Conservation (phyloP, 2,329 filamentous ascomycete species). For the Diplodia intermedia region DNA sequence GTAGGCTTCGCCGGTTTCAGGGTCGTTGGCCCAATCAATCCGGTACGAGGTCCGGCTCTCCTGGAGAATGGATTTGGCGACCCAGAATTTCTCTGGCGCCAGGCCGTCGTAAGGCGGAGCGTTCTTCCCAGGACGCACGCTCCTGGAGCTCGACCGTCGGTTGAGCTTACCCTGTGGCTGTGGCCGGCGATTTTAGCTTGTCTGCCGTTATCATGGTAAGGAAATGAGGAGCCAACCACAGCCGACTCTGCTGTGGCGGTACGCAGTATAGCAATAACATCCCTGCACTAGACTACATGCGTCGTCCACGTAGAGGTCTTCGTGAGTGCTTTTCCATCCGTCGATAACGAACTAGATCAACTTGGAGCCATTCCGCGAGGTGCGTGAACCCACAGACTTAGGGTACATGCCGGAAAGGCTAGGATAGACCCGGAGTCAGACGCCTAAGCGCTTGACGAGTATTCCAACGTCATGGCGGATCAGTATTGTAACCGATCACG, state of each 20-base stretch:
- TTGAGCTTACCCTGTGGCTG: neutral
- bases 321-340: no score
- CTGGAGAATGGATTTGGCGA: slow-evolving; percentile 41
- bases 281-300: no score
- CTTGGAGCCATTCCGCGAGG: slow-evolving; percentile 11
- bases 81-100: neutral
- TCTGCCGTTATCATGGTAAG: neutral
- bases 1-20: slow-evolving; percentile 57
- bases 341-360: neutral
- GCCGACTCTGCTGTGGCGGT: neutral
- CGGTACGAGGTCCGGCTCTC: slow-evolving; percentile 53
- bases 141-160: neutral
- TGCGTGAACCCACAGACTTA: neutral
- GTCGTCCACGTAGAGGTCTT: no score
- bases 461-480: neutral
- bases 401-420: neutral
- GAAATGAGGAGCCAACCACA: neutral
- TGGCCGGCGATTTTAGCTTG: neutral
- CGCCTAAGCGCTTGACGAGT: neutral
- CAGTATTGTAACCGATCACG: neutral
- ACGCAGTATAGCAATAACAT: no score
- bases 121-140: neutral
- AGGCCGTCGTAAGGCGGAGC: neutral
- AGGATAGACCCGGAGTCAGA: neutral
- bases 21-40: slow-evolving; percentile 64